Evolutionary conservation across 1,139 yeast genomes (phyloP).

Genomic region (Saccharomyces hybrid): DNA sequence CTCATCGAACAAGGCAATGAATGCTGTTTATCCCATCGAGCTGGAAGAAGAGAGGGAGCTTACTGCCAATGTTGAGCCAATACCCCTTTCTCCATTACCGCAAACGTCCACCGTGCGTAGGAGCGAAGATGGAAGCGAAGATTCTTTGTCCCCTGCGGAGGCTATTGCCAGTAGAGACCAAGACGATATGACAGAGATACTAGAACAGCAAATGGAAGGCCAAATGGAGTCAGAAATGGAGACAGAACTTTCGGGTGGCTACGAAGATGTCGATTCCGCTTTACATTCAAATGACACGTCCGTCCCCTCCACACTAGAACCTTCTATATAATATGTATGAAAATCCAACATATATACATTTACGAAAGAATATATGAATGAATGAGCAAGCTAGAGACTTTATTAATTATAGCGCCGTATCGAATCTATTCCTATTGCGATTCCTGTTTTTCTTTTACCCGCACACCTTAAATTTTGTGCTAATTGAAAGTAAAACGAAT

Average conservation of each 20-base stretch:
- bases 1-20: neutral
- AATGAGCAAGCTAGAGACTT: neutral
- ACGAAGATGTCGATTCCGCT: neutral
- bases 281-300: neutral
- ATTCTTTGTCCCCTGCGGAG: conserved; percentile 7
- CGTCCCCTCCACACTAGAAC: neutral
- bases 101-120: neutral
- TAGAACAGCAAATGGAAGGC: conserved; percentile 13
- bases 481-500: neutral
- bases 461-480: neutral
- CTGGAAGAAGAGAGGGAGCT: neutral
- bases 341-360: neutral
- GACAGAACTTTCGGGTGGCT: conserved; percentile 4
- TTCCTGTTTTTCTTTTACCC: neutral
- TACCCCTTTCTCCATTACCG: neutral
- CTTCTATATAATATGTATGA: neutral
- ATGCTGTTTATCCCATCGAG: neutral
- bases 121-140: neutral
- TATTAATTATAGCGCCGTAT: neutral
- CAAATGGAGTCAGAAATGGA: conserved; percentile 10
- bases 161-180: conserved; percentile 12
- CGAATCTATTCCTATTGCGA: neutral
- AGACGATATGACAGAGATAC: conserved; percentile 5
- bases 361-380: neutral
- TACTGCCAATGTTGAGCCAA: neutral